These are phyloP conservation scores for Diaporthe sp. DNA, from an alignment of 2,329 filamentous ascomycete genomes.

Conservation along the genomic window DNA sequence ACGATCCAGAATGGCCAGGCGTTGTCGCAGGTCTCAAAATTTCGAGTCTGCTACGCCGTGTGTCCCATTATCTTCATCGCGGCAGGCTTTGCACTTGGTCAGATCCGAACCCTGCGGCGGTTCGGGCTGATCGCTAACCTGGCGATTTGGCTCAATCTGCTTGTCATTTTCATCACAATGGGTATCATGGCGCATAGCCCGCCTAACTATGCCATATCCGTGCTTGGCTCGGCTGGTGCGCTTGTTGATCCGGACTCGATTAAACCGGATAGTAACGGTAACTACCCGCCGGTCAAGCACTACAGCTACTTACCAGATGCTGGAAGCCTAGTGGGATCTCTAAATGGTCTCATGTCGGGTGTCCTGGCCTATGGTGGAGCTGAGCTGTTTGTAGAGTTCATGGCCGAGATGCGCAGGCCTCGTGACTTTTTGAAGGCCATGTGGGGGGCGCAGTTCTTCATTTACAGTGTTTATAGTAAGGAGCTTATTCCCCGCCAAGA, in stretches of 20 bases:
- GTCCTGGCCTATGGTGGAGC: slow-evolving; percentile 70
- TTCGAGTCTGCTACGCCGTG: slow-evolving; percentile 63
- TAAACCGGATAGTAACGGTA: slow-evolving; percentile 49
- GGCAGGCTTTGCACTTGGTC: slow-evolving; percentile 64
- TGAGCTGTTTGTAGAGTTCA: slow-evolving; percentile 68
- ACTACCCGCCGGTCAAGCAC: slow-evolving; percentile 60
- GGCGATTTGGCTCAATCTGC: slow-evolving; percentile 67
- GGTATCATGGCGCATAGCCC: slow-evolving; percentile 61
- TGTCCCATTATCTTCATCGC: slow-evolving; percentile 64
- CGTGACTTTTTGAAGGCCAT: slow-evolving; percentile 58
- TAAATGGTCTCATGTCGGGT: slow-evolving; percentile 62
- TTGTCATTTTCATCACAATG: slow-evolving; percentile 68
- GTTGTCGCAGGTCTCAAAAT: slow-evolving; percentile 64
- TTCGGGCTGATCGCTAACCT: slow-evolving; percentile 68
- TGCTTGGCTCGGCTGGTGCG: slow-evolving; percentile 46
- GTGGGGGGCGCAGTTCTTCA: slow-evolving; percentile 55
- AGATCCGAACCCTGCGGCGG: slow-evolving; percentile 66
- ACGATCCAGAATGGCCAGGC: slow-evolving; percentile 66
- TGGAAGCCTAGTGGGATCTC: slow-evolving; percentile 56
- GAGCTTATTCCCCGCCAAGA: not conserved
- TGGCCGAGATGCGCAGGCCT: slow-evolving; percentile 63
- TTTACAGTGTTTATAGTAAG: slow-evolving; percentile 53
- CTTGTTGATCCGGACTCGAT: slow-evolving; percentile 46
- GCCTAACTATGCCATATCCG: slow-evolving; percentile 59
- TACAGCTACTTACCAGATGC: slow-evolving; percentile 58